Base-by-base conservation (phyloP, 345 rosid species). In the Garcia nutans region DNA sequence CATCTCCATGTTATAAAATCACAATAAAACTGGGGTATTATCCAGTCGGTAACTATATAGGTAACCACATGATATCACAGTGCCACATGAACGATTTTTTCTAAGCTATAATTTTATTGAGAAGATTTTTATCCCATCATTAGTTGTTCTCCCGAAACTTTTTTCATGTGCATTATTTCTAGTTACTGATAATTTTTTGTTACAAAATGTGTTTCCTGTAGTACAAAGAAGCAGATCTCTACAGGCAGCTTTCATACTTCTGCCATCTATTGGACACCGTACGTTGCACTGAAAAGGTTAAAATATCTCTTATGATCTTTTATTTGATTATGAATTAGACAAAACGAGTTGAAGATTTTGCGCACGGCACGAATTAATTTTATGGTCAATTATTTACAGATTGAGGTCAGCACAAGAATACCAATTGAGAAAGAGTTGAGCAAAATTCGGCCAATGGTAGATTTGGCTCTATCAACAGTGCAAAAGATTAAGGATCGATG, bases 141-240 rank as follows among this genome's bases (percentile, higher is more conserved):
- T 37, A 37, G 6, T 9, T 9, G 13, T 47, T 47, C 10, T 47
- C 3, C 13, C 0, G 13, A 47, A 47, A 8, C 50, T 47, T 45
- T 45, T 45, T 10, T 47, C 41, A 47, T 10, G 50, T 47, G 13
- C 50, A 47, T 47, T 47, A 8, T 47, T 47, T 47, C 13, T 47
- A 3, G 63, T 23, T 26, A 54, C 78, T 70, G n/a, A 76, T 26
- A 52, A 59, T 24, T n/a, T 31, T n/a, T 66, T 52, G 10, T 22
- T 24, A 24, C 52, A 5, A 42, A 23, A 23, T 22, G 72, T 23
- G 76, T 42, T 15, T 59, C 77, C 37, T 60, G 63, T 84, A 93
- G 99, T 96, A 88, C 83, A 84, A 92, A 1, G 99, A 93, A 87
- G 97, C 95, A 71, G 93, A 93, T 74, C 84, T 96, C 63, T 96